A percentile compares a stretch with the other conserved stretches of the same genome.
phyloP scores from a whole-genome alignment of 495 filamentous ascomycete genomes.

The Entonaema liquescens region DNA sequence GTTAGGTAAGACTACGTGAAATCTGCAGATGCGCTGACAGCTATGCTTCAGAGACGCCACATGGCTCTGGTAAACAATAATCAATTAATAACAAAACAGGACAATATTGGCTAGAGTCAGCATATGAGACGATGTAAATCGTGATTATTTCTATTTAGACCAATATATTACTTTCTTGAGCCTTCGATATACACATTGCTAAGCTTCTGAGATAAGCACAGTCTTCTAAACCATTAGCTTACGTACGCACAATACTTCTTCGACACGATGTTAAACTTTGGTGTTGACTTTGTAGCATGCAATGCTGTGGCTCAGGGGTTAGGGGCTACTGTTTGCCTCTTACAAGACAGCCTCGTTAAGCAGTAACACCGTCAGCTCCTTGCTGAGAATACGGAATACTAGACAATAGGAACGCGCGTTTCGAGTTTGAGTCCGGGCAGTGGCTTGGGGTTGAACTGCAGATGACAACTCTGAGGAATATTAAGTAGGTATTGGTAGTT shows the following conservation, averaged over 20 bases:
- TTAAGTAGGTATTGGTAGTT: neutral
- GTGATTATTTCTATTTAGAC: neutral
- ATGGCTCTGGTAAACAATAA: neutral
- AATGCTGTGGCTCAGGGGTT: neutral
- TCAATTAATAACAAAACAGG: neutral
- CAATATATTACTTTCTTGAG: constrained; percentile 8
- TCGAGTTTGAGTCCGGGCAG: neutral
- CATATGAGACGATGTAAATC: constrained; percentile 1
- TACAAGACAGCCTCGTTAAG: constrained; percentile 17
- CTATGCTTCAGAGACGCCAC: neutral
- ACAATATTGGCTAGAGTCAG: constrained; percentile 3
- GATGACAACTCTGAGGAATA: constrained; percentile 17
- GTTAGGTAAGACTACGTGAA: neutral
- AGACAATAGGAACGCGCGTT: neutral
- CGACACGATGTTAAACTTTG: neutral
- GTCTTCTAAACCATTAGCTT: neutral
- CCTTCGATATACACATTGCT: constrained; percentile 4
- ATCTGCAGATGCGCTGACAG: neutral
- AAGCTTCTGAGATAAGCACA: constrained; percentile 32
- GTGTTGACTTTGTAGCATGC: neutral
- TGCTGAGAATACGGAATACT: neutral
- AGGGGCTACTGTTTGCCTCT: constrained; percentile 14
- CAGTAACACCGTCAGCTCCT: neutral
- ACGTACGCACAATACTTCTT: neutral
- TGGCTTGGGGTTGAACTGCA: neutral